These are phyloP conservation scores for Penicillium lividum DNA, from an alignment of 495 filamentous ascomycete genomes.

Conservation along the genomic window DNA sequence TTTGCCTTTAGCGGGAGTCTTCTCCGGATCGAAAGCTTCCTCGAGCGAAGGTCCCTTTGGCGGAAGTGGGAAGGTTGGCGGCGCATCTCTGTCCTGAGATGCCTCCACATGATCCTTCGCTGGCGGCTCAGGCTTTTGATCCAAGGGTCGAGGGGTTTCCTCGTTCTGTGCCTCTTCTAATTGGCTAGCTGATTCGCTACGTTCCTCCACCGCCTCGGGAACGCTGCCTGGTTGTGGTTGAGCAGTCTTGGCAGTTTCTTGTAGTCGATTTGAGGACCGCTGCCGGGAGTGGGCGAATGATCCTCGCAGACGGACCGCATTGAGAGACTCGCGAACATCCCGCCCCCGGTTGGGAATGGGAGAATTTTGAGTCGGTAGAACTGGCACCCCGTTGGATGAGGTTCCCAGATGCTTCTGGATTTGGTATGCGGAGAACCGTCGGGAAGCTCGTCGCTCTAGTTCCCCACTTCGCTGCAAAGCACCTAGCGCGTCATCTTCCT, in stretches of 20 bases:
- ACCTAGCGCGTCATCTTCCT: slow-evolving; percentile 86
- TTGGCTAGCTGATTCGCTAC: slow-evolving; percentile 29
- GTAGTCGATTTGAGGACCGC: slow-evolving; percentile 51
- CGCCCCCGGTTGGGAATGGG: slow-evolving; percentile 86
- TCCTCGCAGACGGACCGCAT: slow-evolving; percentile 81
- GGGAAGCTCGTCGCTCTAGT: slow-evolving; percentile 88
- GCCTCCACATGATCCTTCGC: slow-evolving; percentile 27
- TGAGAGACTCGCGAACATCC: slow-evolving; percentile 88
- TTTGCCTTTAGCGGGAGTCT: slow-evolving; percentile 38
- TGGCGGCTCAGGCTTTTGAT: slow-evolving; percentile 58
- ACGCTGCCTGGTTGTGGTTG: slow-evolving; percentile 55
- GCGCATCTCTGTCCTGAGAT: slow-evolving; percentile 20
- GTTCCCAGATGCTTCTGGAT: slow-evolving; percentile 89
- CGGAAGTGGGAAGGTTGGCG: slow-evolving; percentile 38
- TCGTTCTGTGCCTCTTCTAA: slow-evolving; percentile 38
- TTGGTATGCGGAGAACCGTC: slow-evolving; percentile 92
- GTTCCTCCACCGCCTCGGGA: slow-evolving; percentile 59
- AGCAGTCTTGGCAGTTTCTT: slow-evolving; percentile 58
- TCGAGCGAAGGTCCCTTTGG: slow-evolving; percentile 36
- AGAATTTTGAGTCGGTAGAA: slow-evolving; percentile 81
- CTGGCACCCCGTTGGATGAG: slow-evolving; percentile 77
- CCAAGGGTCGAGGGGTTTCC: slow-evolving; percentile 56
- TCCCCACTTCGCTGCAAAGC: slow-evolving; percentile 89
- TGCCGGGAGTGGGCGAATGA: slow-evolving; percentile 66
- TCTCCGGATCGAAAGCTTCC: slow-evolving; percentile 49